Conservation (phyloP, 305 asterid species). For the Striga hermonthica region DNA sequence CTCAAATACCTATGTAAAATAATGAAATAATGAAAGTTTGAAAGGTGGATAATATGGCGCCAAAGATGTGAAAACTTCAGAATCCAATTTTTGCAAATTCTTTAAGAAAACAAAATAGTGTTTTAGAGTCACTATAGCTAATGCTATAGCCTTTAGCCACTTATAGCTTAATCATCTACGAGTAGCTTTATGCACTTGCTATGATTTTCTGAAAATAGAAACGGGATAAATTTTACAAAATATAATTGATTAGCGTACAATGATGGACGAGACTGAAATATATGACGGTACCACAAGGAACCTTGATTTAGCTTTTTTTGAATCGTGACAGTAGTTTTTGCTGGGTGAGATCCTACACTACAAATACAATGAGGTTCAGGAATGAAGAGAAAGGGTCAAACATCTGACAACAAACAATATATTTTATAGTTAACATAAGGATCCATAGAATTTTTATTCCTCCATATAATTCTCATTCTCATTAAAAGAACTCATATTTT, state of each 20-base stretch:
- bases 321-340: constrained; percentile 19
- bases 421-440: too few relatives aligned
- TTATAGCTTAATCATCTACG: neutral
- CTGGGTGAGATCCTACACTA: neutral
- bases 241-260: constrained; percentile 4
- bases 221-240: constrained; percentile 1
- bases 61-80: too few relatives aligned
- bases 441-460: too few relatives aligned
- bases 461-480: neutral
- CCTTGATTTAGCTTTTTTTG: constrained; percentile 7
- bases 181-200: neutral
- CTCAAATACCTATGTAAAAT: constrained; percentile 2
- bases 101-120: constrained; percentile 3
- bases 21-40: neutral
- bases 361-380: neutral
- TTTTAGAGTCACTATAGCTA: neutral
- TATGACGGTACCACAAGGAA: neutral
- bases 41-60: too few relatives aligned
- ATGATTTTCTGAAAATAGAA: neutral
- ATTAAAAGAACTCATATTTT: constrained; percentile 8
- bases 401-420: neutral
- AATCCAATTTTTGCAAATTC: neutral
- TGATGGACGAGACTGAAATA: constrained; percentile 6
- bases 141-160: too few relatives aligned
- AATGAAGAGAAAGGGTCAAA: neutral